Evolutionary conservation across 2,329 filamentous ascomycete genomes (phyloP), one percentile per base, ranked within the genome.

Genomic region (Fusarium tuaranense): DNA sequence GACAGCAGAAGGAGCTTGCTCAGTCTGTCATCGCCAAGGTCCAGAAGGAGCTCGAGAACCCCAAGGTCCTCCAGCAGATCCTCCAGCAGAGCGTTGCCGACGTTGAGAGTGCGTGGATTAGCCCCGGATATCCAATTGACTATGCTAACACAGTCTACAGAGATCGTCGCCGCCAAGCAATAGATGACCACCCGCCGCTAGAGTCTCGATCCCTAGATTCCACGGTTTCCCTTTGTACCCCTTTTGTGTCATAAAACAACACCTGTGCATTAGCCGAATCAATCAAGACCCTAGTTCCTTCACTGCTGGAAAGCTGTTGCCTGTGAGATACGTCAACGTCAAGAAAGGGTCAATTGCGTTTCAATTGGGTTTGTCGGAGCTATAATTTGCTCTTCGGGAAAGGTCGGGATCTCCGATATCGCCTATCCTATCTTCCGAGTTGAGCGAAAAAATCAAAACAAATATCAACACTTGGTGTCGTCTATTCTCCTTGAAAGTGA

Each of bases 21-120:
- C 92, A 97, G 83, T 91, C 88, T 85, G 89, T 99, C 86, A 98
- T 99, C 82, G 92, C 93, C 89, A 99, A 98, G 92, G 97, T 98
- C 83, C 93, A 94, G 87, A 98, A 98, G 92, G 96, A 98, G 90
- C 92, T 99, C 69, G 94, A 98, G 91, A 98, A 94, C 91, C 97
- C 97, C 85, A 98, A 95, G 92, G 90, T 93, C 78, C 92, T 99
- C 81, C 95, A 98, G 90, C 95, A 98, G 89, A 98, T 99, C 82
- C 92, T 99, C 80, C 93, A 97, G 88, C 97, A 99, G 91, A 98
- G 95, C 85, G 91, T 99, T 82, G 87, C 93, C 76, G 97, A 99
- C 86, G 92, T 99, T 83, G 97, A 99, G 92, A 96, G 95, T 98
- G 89, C 79, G 82, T 81, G 76, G 76, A 32, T 8, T 58, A 18